phyloP scores from a whole-genome alignment of 2,329 filamentous ascomycete genomes.

The Fusarium torreyae region DNA sequence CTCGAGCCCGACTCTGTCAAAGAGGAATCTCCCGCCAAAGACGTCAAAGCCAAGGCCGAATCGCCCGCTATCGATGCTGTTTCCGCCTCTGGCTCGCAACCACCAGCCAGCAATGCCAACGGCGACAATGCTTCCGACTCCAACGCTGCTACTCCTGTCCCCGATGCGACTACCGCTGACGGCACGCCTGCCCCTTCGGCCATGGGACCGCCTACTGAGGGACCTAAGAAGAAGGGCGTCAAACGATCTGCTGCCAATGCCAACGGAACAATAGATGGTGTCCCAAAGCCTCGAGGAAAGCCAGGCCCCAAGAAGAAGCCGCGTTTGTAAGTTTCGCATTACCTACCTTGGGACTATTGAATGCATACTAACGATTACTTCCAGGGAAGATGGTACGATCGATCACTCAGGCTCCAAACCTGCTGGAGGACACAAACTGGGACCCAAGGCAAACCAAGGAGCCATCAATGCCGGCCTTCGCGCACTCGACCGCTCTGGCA shows the following conservation, averaged over 20 bases:
- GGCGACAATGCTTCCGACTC: constrained; percentile 73
- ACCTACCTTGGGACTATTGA: not conserved
- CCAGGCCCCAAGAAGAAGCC: constrained; percentile 98
- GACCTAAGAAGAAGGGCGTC: constrained; percentile 81
- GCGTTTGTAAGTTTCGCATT: constrained; percentile 80
- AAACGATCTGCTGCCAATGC: constrained; percentile 77
- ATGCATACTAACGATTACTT: constrained; percentile 50
- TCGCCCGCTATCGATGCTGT: constrained; percentile 62
- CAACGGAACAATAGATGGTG: constrained; percentile 73
- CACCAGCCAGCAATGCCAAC: constrained; percentile 59
- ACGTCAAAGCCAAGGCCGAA: constrained; percentile 57
- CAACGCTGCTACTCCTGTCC: constrained; percentile 70
- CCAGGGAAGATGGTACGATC: constrained; percentile 74
- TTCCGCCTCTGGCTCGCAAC: constrained; percentile 53
- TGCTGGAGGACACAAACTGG: constrained; percentile 82
- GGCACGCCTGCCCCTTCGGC: constrained; percentile 69
- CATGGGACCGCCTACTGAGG: constrained; percentile 74
- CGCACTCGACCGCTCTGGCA: constrained; percentile 91
- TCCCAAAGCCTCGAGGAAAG: constrained; percentile 83
- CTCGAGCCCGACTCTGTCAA: constrained; percentile 61
- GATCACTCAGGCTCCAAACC: constrained; percentile 69
- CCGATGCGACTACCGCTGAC: constrained; percentile 63
- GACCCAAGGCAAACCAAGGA: constrained; percentile 95
- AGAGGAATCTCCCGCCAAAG: constrained; percentile 61
- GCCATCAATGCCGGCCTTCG: constrained; percentile 97